Base-by-base conservation (phyloP, 768 basidiomycete genomes). In the Phanerochaete carnosa region DNA sequence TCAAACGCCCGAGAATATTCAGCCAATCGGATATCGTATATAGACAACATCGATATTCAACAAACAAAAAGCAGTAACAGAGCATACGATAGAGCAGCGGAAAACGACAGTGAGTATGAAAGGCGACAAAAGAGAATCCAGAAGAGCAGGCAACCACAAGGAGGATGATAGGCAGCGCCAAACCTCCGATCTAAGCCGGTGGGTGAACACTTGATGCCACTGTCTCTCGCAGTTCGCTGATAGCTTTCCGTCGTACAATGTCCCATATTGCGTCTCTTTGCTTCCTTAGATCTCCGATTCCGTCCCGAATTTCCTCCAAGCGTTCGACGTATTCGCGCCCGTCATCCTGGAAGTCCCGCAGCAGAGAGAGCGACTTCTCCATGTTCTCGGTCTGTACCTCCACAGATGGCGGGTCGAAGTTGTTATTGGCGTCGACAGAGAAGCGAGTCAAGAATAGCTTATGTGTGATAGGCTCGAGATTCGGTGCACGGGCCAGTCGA, bases 291-390 rank as follows among this genome's bases (percentile, higher is more conserved):
- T 90, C 87, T 5, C 93, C 93, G 58, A 94, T 71, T 2, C 85
- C 85, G 65, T 94, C 91, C 56, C 93, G 75, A 57, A 95, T 90
- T 70, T 95, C 93, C 67, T 90, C 84, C 57, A 95, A 73, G 28
- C 92, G 83, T 68, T 94, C 92, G 5, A 89, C 85, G 68, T 94
- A 95, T 72, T 94, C 93, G 47, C 91, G 79, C 5, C 89, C 89
- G 66, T 95, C 93, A 67, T 94, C 93, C 65, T 91, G 88, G 23
- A 95, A 76, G 65, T 95, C 93, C 55, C 89, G 83, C 55, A 94
- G 73, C 1, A 84, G 80, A 16, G 87, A 83, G 37, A 94, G 65
- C 15, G 88, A 85, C 69, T 90, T 92, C 68, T 93, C 90, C 58
- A 94, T 70, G 15, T 76, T 86, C 50, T 86, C 87, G 60, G 84